A percentile compares a stretch with the other conserved stretches of the same genome.
phyloP scores from a whole-genome alignment of 352 stramenopile species.

The Globisporangium nodosum region DNA sequence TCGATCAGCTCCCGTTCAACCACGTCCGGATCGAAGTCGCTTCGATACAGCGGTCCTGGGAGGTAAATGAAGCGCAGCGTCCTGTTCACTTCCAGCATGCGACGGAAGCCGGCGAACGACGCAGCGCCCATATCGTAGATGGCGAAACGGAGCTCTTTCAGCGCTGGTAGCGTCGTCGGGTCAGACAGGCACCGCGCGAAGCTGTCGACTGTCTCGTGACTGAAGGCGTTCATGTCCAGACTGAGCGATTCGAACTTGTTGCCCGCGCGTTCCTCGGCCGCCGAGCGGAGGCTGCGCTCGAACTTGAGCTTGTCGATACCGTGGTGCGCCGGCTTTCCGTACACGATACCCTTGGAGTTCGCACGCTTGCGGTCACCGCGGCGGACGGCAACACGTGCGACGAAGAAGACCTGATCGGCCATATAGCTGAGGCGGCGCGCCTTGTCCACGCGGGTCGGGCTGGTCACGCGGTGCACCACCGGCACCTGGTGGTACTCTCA shows the following conservation, averaged over 20 bases:
- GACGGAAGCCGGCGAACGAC: no score
- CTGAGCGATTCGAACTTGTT: slow-evolving; percentile 76
- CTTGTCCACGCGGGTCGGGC: slow-evolving; percentile 98
- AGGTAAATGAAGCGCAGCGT: no score
- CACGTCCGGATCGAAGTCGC: no score
- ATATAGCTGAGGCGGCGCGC: slow-evolving; percentile 99
- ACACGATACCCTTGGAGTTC: slow-evolving; percentile 99
- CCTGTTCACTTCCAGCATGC: no score
- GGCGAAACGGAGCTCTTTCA: no score
- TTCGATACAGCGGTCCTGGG: no score
- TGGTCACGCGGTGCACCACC: slow-evolving; percentile 93
- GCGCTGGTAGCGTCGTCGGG: no score
- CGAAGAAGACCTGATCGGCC: slow-evolving; percentile 99
- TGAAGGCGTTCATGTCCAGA: no score
- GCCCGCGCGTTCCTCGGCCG: slow-evolving; percentile 98
- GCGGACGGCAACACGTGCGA: slow-evolving; percentile 97
- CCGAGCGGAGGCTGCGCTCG: slow-evolving; percentile 95
- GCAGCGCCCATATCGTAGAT: no score
- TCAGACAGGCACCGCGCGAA: no score
- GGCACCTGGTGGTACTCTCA: slow-evolving; percentile 99
- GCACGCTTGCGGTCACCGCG: slow-evolving; percentile 98
- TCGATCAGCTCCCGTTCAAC: no score
- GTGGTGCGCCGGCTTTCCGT: slow-evolving; percentile 99
- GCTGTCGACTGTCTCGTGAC: no score
- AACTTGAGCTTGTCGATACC: slow-evolving; percentile 99